phyloP scores from a whole-genome alignment of 2,329 filamentous ascomycete species.

The Nakataea oryzae region DNA sequence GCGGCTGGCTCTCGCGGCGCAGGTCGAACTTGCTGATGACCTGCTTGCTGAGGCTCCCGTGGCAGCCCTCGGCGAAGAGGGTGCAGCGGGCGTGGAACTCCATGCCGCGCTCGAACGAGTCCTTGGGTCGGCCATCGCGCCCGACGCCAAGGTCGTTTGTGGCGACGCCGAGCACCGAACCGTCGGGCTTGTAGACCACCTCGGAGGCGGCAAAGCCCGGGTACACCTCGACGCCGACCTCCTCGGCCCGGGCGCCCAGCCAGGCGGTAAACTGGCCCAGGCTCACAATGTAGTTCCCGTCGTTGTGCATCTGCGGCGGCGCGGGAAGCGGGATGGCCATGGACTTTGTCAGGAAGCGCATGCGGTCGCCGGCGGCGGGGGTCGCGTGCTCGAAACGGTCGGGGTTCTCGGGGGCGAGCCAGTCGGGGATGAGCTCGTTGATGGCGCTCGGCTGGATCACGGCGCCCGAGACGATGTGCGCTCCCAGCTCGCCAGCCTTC shows the following conservation, averaged over 20 bases:
- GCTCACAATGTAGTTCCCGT: slow-evolving; percentile 95
- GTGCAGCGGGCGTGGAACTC: slow-evolving; percentile 92
- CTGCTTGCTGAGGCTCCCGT: slow-evolving; percentile 91
- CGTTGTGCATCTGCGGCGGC: slow-evolving; percentile 95
- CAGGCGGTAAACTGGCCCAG: slow-evolving; percentile 92
- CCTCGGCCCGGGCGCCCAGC: slow-evolving; percentile 93
- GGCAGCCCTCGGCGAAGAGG: slow-evolving; percentile 81
- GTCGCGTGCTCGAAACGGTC: slow-evolving; percentile 82
- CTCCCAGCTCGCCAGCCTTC: slow-evolving; percentile 89
- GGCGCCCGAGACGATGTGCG: slow-evolving; percentile 91
- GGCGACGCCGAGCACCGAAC: slow-evolving; percentile 84
- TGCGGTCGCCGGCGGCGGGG: slow-evolving; percentile 71
- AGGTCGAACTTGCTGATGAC: slow-evolving; percentile 91
- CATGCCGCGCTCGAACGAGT: slow-evolving; percentile 92
- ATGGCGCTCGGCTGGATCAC: slow-evolving; percentile 85
- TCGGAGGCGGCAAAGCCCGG: slow-evolving; percentile 93
- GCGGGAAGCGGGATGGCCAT: slow-evolving; percentile 69
- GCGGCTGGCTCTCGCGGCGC: slow-evolving; percentile 76
- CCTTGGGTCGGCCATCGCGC: slow-evolving; percentile 74
- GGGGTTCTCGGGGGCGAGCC: slow-evolving; percentile 81
- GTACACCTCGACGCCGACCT: slow-evolving; percentile 91
- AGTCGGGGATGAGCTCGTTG: slow-evolving; percentile 85
- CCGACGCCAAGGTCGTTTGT: slow-evolving; percentile 89
- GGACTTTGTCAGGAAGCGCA: slow-evolving; percentile 87
- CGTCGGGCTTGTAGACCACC: slow-evolving; percentile 76